phyloP scores from a whole-genome alignment of 139 green algal genomes.

The Pseudopediastrum boryanum region DNA sequence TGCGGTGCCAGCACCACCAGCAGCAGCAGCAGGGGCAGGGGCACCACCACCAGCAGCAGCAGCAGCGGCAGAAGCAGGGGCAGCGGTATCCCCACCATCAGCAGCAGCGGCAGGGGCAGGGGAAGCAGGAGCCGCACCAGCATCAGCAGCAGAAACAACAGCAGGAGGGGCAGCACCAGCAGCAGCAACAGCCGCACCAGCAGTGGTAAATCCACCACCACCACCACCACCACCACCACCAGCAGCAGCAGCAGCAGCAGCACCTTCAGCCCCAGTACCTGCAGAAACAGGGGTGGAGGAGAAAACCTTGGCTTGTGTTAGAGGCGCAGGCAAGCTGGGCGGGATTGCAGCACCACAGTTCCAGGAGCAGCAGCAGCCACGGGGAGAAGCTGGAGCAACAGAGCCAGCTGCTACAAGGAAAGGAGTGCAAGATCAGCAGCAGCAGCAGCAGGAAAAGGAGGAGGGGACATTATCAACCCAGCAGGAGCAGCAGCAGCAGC shows the following conservation, averaged over 20 bases:
- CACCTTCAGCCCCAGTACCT: neutral
- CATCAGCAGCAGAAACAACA: slow-evolving; percentile 8
- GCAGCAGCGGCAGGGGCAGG: neutral
- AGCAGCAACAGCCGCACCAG: neutral
- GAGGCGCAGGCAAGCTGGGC: neutral
- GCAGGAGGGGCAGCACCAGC: neutral
- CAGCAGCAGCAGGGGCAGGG: neutral
- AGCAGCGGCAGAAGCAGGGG: neutral
- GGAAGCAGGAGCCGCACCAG: neutral
- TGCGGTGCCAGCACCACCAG: neutral
- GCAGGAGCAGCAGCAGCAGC: slow-evolving; percentile 17
- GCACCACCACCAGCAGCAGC: neutral
- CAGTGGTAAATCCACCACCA: neutral
- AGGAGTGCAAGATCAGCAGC: neutral
- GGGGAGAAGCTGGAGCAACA: neutral
- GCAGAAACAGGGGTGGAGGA: neutral
- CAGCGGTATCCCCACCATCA: neutral
- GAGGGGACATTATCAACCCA: too few species aligned
- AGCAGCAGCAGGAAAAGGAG: slow-evolving; percentile 30
- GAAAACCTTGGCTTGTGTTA: neutral
- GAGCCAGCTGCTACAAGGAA: neutral
- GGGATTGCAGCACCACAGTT: neutral
- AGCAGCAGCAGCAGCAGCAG: neutral
- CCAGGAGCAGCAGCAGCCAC: neutral
- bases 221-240: neutral